These are phyloP conservation scores for Salvia hispanica DNA, from an alignment of 257 asterid species.

Conservation along the genomic window DNA sequence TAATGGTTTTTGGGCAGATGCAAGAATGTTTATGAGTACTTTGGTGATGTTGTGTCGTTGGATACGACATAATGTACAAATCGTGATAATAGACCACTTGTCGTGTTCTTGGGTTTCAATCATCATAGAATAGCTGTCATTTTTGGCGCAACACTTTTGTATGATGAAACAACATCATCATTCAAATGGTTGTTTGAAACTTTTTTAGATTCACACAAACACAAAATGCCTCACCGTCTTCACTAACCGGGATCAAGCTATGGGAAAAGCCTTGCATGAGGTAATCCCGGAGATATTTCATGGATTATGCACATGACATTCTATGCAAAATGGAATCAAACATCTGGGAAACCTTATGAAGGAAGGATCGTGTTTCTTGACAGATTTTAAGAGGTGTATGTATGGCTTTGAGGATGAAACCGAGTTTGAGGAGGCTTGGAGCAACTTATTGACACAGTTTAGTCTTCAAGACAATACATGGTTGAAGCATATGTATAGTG, in stretches of 20 bases:
- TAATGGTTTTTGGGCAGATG: not conserved
- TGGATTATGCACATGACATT: not conserved
- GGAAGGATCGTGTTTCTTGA: constrained; percentile 6
- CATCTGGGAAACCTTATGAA: constrained; percentile 9
- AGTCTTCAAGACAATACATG: not conserved
- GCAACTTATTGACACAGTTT: not conserved
- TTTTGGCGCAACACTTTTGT: not conserved
- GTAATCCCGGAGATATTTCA: not conserved
- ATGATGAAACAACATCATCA: not conserved
- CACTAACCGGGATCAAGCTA: not conserved
- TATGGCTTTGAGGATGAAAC: not conserved
- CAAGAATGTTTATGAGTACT: not conserved
- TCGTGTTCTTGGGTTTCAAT: not conserved
- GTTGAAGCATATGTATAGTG: not conserved
- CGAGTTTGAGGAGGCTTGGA: not conserved
- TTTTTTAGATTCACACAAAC: not conserved
- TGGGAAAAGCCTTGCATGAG: not conserved
- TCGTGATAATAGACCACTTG: not conserved
- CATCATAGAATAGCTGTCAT: not conserved
- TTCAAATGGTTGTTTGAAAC: not conserved
- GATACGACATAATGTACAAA: constrained; percentile 4
- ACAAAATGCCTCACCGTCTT: not conserved
- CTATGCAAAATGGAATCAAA: not conserved
- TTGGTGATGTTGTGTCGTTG: constrained; percentile 7
- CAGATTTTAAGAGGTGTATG: constrained; percentile 12